Evolutionary conservation across 106 monocot genomes (phyloP).

Genomic region (Ottelia alismoides): DNA sequence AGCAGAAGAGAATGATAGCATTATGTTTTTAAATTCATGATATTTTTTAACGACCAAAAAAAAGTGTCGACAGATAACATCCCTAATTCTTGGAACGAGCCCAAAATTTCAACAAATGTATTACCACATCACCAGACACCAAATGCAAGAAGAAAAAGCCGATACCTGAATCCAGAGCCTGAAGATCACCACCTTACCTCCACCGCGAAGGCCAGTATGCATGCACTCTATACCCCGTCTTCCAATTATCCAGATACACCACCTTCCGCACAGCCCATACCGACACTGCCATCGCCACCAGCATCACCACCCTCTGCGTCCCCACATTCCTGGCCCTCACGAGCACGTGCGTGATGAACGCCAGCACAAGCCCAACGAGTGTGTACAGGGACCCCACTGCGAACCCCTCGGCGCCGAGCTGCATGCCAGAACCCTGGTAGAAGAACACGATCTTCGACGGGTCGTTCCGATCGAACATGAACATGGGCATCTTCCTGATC

Average conservation of each 20-base stretch:
- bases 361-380: conserved; percentile 65
- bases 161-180: too few species aligned
- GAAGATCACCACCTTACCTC: too few species aligned
- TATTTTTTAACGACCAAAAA: too few species aligned
- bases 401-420: conserved; percentile 81
- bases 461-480: conserved; percentile 34
- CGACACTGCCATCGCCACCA: conserved; percentile 39
- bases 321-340: conserved; percentile 25
- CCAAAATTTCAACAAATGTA: too few species aligned
- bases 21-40: too few species aligned
- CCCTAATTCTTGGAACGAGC: too few species aligned
- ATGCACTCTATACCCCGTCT: conserved; percentile 84
- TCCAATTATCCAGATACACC: conserved; percentile 86
- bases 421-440: conserved; percentile 89
- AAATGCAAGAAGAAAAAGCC: too few species aligned
- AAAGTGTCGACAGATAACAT: too few species aligned
- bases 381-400: conserved; percentile 70
- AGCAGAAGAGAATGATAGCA: too few species aligned
- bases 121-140: too few species aligned
- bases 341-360: conserved; percentile 45
- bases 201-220: conserved; percentile 69
- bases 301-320: conserved; percentile 50
- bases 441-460: conserved; percentile 56
- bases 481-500: conserved; percentile 66
- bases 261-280: conserved; percentile 82